Conservation (phyloP, 2,329 filamentous ascomycete species). For the Harringtonia aguacate region DNA sequence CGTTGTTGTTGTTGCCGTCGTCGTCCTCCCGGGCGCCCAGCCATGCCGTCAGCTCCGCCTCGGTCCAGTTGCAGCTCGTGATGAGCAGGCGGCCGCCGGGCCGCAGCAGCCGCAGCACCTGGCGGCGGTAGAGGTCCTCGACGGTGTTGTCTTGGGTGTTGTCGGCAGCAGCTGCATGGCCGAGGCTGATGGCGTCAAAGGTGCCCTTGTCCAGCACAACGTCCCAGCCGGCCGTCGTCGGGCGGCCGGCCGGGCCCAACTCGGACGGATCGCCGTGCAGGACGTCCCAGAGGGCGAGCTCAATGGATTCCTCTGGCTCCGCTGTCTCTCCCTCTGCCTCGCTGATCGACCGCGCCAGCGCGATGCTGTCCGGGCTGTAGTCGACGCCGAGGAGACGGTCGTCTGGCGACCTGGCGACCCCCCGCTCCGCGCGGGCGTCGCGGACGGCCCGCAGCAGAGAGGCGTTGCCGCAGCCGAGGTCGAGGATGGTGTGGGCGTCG, state of each 20-base stretch:
- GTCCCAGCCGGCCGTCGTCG: constrained; percentile 54
- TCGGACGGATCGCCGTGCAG: constrained; percentile 27
- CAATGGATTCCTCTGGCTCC: constrained; percentile 18
- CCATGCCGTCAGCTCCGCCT: constrained; percentile 72
- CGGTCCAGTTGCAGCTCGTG: constrained; percentile 98
- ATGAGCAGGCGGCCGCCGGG: constrained; percentile 66
- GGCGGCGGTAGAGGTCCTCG: constrained; percentile 64
- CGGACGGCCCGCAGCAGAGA: constrained; percentile 77
- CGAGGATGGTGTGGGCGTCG: constrained; percentile 50
- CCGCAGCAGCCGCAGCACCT: constrained; percentile 58
- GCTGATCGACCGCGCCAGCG: constrained; percentile 59
- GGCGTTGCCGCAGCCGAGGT: constrained; percentile 91
- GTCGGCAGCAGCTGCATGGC: constrained; percentile 11
- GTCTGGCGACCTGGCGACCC: constrained; percentile 57
- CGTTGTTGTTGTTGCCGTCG: constrained; percentile 7
- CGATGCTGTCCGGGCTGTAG: constrained; percentile 67
- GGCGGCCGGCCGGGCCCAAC: constrained; percentile 18
- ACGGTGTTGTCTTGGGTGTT: constrained; percentile 42
- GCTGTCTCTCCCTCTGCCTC: constrained; percentile 9
- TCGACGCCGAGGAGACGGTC: constrained; percentile 77
- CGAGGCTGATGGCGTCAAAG: constrained; percentile 88
- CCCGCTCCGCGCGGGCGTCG: constrained; percentile 26
- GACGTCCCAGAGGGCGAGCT: constrained; percentile 53
- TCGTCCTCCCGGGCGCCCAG: constrained; percentile 41
- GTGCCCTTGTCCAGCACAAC: constrained; percentile 96